phyloP scores from a whole-genome alignment of 2,329 filamentous ascomycete genomes.

The Hypoxylon sp. region DNA sequence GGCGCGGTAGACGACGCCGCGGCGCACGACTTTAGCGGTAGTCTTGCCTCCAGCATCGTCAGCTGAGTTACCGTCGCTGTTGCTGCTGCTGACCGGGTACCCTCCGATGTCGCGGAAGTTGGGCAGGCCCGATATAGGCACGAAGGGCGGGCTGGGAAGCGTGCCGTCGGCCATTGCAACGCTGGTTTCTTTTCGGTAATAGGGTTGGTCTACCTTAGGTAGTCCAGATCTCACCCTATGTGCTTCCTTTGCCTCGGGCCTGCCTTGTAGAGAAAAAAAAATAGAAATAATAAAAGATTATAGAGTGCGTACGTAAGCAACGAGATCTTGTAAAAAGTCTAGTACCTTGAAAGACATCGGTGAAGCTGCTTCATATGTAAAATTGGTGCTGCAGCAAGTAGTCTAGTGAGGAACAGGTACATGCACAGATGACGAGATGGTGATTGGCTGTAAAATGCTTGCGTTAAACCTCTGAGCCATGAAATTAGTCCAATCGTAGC shows the following conservation, averaged over 20 bases:
- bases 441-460: background rate
- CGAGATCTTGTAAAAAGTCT: background rate
- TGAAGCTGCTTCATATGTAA: background rate
- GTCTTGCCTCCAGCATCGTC: constrained; percentile 48
- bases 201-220: constrained; percentile 4
- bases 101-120: constrained; percentile 76
- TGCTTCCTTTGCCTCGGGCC: background rate
- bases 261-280: background rate
- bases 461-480: background rate
- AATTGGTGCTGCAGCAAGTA: background rate
- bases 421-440: background rate
- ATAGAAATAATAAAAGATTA: no score
- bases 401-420: background rate
- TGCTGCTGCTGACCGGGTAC: constrained; percentile 53
- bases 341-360: background rate
- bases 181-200: background rate
- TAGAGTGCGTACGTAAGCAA: background rate
- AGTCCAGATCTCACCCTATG: background rate
- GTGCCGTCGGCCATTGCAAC: constrained; percentile 8
- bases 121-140: constrained; percentile 62
- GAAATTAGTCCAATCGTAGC: background rate
- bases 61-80: background rate
- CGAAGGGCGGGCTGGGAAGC: constrained; percentile 55
- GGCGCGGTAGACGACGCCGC: constrained; percentile 69
- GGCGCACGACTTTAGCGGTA: constrained; percentile 55